Percentiles rank a stretch among this genome's conserved stretches.
Conservation (phyloP, 2,329 filamentous ascomycete species). For the Magnaporthiopsis incrustans region DNA sequence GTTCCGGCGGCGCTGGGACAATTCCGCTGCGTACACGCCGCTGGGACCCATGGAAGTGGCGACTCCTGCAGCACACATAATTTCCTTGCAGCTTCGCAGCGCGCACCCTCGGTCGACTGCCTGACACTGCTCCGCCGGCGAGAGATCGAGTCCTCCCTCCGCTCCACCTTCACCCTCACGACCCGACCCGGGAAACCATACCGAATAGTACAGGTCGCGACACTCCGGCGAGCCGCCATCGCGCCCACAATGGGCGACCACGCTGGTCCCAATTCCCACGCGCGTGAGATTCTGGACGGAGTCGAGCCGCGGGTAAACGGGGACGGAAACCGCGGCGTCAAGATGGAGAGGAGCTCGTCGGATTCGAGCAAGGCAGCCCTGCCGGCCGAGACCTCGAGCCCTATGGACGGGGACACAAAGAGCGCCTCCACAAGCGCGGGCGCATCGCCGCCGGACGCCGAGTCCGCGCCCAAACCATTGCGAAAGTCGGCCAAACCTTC, state of each 20-base stretch:
- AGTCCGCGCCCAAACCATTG: conserved; percentile 60
- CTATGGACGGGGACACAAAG: conserved; percentile 38
- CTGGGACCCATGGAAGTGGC: not conserved
- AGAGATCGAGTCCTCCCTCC: not conserved
- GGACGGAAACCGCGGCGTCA: conserved; percentile 19
- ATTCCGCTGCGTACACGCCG: not conserved
- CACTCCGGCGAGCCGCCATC: not conserved
- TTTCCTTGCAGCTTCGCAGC: not conserved
- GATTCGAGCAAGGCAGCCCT: not conserved
- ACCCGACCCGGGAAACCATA: not conserved
- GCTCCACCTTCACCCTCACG: not conserved
- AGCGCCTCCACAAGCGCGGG: not conserved
- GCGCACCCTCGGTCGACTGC: too few relatives aligned
- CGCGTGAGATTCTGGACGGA: conserved; percentile 25
- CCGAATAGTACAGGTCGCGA: not conserved
- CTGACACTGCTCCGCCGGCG: not conserved
- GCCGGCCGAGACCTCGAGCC: conserved; percentile 29
- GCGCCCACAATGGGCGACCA: conserved; percentile 14
- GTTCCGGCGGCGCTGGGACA: not conserved
- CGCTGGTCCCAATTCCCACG: conserved; percentile 17
- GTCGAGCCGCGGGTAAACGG: conserved; percentile 28
- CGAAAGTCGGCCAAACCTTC: conserved; percentile 69
- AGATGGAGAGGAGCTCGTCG: conserved; percentile 24
- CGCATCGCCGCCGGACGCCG: conserved; percentile 37
- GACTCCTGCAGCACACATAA: not conserved